phyloP scores from a whole-genome alignment of 1,284 basidiomycete genomes.

The Schizophyllum commune region DNA sequence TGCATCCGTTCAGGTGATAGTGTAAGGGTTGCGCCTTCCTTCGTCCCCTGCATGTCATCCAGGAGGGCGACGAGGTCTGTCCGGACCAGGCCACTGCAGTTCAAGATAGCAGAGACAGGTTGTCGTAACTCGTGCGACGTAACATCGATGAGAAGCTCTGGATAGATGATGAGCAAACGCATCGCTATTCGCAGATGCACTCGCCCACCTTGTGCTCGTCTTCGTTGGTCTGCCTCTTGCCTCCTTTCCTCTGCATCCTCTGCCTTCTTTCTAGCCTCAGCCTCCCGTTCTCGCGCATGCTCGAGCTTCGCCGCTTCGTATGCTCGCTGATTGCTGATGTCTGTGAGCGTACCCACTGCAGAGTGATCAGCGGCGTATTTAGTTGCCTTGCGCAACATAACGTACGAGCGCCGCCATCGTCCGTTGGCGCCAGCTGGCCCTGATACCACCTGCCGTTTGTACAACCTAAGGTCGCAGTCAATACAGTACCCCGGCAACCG shows the following conservation, averaged over 20 bases:
- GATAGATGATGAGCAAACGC: background rate
- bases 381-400: background rate
- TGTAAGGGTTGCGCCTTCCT: background rate
- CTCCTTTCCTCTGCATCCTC: background rate
- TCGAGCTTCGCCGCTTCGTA: background rate
- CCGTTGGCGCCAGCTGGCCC: background rate
- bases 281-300: background rate
- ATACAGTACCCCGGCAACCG: background rate
- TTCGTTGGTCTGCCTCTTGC: background rate
- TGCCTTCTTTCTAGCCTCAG: background rate
- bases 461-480: background rate
- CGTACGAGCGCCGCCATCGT: background rate
- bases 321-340: background rate
- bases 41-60: background rate
- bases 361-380: background rate
- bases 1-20: background rate
- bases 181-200: background rate
- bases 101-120: background rate
- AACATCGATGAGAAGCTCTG: background rate
- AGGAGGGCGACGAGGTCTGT: background rate
- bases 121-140: background rate
- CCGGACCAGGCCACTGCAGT: background rate
- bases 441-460: background rate
- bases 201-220: background rate
- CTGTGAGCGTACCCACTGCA: background rate